These are phyloP conservation scores for Dothiorella sarmentorum DNA, from an alignment of 2,329 filamentous ascomycete species.

Conservation along the genomic window DNA sequence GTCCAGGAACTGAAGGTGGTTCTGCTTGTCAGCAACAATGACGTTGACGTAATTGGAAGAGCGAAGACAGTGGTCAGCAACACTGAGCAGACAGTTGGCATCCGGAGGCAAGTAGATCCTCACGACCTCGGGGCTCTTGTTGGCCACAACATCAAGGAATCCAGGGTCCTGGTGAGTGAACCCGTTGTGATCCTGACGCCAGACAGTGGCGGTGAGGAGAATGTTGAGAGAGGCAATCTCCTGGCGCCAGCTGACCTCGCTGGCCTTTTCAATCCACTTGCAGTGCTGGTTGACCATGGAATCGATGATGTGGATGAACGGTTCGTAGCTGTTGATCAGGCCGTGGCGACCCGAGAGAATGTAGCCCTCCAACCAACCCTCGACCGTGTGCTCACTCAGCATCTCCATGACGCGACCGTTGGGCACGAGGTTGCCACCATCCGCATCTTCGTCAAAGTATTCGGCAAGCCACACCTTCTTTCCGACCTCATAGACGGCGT, in stretches of 20 bases:
- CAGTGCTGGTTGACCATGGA: conserved; percentile 85
- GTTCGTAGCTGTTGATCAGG: conserved; percentile 76
- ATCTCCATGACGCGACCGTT: conserved; percentile 76
- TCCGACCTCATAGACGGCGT: conserved; percentile 65
- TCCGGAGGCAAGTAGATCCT: conserved; percentile 79
- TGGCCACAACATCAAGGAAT: conserved; percentile 74
- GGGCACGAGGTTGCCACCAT: conserved; percentile 69
- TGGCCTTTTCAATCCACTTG: conserved; percentile 80
- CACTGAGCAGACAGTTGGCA: conserved; percentile 72
- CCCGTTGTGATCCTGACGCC: conserved; percentile 80
- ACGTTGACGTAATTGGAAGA: conserved; percentile 79
- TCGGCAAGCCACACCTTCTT: conserved; percentile 81
- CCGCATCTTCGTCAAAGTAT: conserved; percentile 70
- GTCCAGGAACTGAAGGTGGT: conserved; percentile 70
- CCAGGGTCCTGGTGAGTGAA: conserved; percentile 80
- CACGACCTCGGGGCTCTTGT: conserved; percentile 76
- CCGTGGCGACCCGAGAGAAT: conserved; percentile 71
- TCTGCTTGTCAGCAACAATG: conserved; percentile 75
- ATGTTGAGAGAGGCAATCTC: conserved; percentile 76
- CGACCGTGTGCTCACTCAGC: conserved; percentile 74
- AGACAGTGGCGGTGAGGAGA: conserved; percentile 72
- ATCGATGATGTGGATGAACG: conserved; percentile 79
- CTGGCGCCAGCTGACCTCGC: conserved; percentile 74
- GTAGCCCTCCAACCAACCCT: conserved; percentile 80
- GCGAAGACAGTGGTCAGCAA: conserved; percentile 71